Conservation (phyloP, 2,329 filamentous ascomycete genomes). For the Apiospora saccharicola region DNA sequence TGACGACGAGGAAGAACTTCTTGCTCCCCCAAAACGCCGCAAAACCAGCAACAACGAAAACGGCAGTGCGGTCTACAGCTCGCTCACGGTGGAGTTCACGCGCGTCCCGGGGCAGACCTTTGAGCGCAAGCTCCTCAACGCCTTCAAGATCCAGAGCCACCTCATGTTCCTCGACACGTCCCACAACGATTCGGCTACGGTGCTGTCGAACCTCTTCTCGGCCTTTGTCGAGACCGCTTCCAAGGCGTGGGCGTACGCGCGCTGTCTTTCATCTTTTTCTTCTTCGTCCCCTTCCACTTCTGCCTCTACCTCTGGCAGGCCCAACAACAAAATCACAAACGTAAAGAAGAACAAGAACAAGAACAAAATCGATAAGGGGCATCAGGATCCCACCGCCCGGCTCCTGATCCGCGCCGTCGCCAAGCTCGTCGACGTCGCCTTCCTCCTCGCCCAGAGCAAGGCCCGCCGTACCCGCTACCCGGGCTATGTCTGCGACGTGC, state of each 20-base stretch:
- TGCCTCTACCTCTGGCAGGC: background rate
- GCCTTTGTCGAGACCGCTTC: constrained; percentile 80
- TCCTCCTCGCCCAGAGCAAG: constrained; percentile 67
- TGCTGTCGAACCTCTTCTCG: constrained; percentile 77
- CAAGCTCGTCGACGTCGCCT: constrained; percentile 71
- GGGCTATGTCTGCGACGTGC: constrained; percentile 66
- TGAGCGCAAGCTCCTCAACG: constrained; percentile 76
- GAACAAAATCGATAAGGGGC: background rate
- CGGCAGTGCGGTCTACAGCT: constrained; percentile 63
- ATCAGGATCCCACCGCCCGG: background rate
- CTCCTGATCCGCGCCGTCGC: constrained; percentile 74
- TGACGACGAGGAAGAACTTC: background rate
- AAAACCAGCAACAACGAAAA: constrained; percentile 53
- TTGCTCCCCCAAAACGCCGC: background rate
- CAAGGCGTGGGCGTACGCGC: constrained; percentile 72
- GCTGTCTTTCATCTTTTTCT: constrained; percentile 60
- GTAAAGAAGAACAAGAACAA: background rate
- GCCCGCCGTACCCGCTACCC: constrained; percentile 53
- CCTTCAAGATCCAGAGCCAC: constrained; percentile 86
- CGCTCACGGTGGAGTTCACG: constrained; percentile 80
- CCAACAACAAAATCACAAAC: no score
- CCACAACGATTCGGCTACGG: constrained; percentile 75
- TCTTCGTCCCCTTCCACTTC: background rate
- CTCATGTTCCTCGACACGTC: constrained; percentile 82
- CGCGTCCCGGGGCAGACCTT: constrained; percentile 79